Evolutionary conservation across 2,329 filamentous ascomycete genomes (phyloP).

Genomic region (Ophiostoma australiae): DNA sequence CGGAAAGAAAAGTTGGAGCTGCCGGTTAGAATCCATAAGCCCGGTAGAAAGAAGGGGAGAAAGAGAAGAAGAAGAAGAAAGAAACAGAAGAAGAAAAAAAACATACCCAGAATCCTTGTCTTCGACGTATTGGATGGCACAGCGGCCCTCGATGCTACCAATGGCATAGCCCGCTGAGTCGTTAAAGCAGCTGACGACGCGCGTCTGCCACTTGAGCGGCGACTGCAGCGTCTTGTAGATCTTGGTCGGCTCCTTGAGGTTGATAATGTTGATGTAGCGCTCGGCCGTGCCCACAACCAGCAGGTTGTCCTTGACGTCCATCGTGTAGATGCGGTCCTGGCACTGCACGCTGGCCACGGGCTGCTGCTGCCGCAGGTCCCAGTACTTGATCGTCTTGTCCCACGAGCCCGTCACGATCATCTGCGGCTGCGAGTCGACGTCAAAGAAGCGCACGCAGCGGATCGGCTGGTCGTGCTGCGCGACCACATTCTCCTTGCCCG

Average conservation of each 20-base stretch:
- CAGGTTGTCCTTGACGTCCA: constrained; percentile 85
- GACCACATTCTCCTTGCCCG: constrained; percentile 63
- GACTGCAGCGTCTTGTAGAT: constrained; percentile 97
- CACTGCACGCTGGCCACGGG: constrained; percentile 61
- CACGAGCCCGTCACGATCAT: constrained; percentile 90
- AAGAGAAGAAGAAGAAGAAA: background rate
- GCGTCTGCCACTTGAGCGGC: constrained; percentile 96
- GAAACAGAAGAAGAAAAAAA: background rate
- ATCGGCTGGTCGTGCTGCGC: constrained; percentile 83
- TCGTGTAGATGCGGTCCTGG: constrained; percentile 79
- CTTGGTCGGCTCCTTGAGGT: constrained; percentile 78
- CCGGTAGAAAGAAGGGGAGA: background rate
- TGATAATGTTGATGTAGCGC: constrained; percentile 91
- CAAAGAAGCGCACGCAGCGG: constrained; percentile 71
- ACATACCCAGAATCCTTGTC: constrained; percentile 75
- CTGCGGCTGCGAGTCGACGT: constrained; percentile 58
- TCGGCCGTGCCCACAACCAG: constrained; percentile 91
- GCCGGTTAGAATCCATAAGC: constrained; percentile 16
- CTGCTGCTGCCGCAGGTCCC: constrained; percentile 67
- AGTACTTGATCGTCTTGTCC: constrained; percentile 89
- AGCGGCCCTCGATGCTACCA: constrained; percentile 92
- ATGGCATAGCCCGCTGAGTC: constrained; percentile 91
- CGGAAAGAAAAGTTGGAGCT: constrained; percentile 98
- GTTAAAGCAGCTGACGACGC: constrained; percentile 89
- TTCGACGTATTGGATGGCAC: constrained; percentile 96